phyloP scores from a whole-genome alignment of 164 flowering plant genomes.

The Cinnamomum chago region DNA sequence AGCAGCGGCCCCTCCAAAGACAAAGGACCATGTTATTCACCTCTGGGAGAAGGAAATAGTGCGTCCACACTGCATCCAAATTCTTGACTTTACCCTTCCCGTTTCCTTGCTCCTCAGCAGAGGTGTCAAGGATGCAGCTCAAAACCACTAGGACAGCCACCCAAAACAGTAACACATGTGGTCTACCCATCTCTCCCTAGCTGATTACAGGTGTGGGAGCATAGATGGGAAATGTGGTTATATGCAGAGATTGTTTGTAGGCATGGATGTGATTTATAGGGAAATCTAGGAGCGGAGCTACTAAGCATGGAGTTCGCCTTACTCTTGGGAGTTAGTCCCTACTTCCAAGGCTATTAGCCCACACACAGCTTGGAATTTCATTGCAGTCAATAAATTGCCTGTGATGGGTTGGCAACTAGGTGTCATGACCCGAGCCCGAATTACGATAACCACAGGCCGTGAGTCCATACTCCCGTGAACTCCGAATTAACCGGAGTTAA shows the following conservation, averaged over 20 bases:
- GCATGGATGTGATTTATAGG: background rate
- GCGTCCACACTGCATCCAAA: constrained; percentile 23
- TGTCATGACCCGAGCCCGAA: no score
- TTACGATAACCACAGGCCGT: no score
- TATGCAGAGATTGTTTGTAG: background rate
- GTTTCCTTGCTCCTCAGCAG: background rate
- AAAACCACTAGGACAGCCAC: constrained; percentile 6
- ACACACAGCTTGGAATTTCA: background rate
- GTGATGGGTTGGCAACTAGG: background rate
- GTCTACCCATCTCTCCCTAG: background rate
- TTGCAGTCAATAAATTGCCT: background rate
- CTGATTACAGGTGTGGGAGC: background rate
- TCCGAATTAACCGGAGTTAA: no score
- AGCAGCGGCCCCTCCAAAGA: constrained; percentile 29
- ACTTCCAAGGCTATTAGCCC: background rate
- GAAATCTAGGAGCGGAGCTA: background rate
- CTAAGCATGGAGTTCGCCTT: background rate
- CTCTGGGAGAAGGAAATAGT: constrained; percentile 25
- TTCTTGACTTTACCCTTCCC: background rate
- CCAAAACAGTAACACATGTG: background rate
- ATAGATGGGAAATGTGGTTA: background rate
- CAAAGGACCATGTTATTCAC: constrained; percentile 21
- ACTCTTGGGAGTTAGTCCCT: background rate
- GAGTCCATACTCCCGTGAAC: no score
- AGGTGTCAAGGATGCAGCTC: background rate